Evolutionary conservation across 148 eudicot genomes (phyloP), one percentile per base, ranked within the genome.

Genomic region (Linanthus parryae): DNA sequence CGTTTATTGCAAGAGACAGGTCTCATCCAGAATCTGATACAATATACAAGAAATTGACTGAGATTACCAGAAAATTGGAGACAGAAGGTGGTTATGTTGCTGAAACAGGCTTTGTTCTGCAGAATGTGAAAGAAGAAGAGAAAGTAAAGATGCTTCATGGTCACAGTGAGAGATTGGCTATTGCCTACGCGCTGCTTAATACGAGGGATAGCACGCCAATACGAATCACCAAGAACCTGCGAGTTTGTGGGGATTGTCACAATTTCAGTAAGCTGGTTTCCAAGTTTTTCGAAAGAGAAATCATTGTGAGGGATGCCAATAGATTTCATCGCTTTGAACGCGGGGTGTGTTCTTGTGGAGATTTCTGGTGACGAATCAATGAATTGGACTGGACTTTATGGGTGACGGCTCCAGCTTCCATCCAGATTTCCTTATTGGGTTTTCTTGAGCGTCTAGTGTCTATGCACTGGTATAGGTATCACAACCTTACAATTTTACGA

Each of bases 371-470:
- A 91, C 5, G 10, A n/a, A n/a, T n/a, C n/a, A n/a, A n/a, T n/a
- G n/a, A n/a, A n/a, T 78, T 94, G 71, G 99, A 94, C 62, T 94
- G 99, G 99, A 94, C 99, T 34, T 74, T 94, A 37, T 94, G 99
- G 99, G 99, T 94, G 43, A 76, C 79, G 45, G 88, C 99, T 40
- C 86, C 82, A 44, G 75, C 84, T 71, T 73, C 95, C 33, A 76
- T 94, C 40, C 99, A 94, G 66, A 82, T 94, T 65, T 74, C 99
- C 41, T 68, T 94, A 26, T 56, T 88, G 63, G 95, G 88, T 42
- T 94, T 94, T 79, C 95, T 94, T 40, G 91, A 94, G 74, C 83
- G 80, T 73, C 69, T 94, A 35, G 96, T 94, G 46, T 94, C 96
- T 27, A 80, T 88, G 73, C 99, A 88, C 44, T 82, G 99, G 96